phyloP scores from a whole-genome alignment of 805 yeast genomes.

The Suhomyces xylopsoci region DNA sequence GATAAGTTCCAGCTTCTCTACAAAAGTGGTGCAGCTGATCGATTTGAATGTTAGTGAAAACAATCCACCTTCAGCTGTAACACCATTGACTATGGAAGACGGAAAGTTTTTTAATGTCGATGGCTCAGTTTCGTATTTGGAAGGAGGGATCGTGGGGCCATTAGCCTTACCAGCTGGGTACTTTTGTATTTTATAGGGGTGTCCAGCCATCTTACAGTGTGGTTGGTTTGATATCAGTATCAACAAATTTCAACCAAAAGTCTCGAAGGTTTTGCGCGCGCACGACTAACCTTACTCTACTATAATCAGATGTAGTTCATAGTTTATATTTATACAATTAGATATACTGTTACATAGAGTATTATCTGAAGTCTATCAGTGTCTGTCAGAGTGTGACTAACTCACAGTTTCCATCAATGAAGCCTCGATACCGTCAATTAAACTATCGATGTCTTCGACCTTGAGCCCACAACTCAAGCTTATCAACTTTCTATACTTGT shows the following conservation, averaged over 20 bases:
- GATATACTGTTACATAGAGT: not conserved
- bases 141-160: conserved; percentile 5
- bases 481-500: conserved; percentile 75
- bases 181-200: conserved; percentile 8
- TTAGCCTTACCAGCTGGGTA: conserved; percentile 1
- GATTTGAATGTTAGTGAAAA: conserved; percentile 41
- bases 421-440: conserved; percentile 66
- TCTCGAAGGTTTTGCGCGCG: not conserved
- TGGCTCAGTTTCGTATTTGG: conserved; percentile 17
- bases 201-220: not conserved
- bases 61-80: conserved; percentile 41
- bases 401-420: conserved; percentile 11
- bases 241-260: not conserved
- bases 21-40: conserved; percentile 32
- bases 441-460: conserved; percentile 74
- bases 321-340: not conserved
- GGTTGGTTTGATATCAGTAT: not conserved
- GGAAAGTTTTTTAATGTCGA: conserved; percentile 24
- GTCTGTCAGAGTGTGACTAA: not conserved
- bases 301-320: not conserved
- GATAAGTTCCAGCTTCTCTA: conserved; percentile 35
- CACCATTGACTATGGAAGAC: conserved; percentile 39
- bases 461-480: conserved; percentile 74
- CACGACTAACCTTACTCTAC: not conserved
- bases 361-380: not conserved